Base-by-base conservation (phyloP, 768 basidiomycete genomes). In the Russula earlei region DNA sequence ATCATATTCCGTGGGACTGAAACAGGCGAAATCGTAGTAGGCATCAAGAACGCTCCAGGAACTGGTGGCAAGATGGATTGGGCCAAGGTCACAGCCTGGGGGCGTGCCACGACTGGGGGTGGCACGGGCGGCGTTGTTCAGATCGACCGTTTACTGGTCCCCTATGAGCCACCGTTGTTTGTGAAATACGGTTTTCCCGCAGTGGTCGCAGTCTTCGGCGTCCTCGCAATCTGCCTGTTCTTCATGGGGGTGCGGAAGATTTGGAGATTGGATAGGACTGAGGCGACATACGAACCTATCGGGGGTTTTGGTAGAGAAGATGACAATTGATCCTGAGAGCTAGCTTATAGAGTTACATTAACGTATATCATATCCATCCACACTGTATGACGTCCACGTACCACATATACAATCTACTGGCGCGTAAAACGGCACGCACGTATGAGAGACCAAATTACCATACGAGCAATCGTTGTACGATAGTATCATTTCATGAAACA, bases 91-190 rank as follows among this genome's bases (percentile, higher is more conserved):
- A 67, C 84, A 25, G 74, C 79, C 44, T 87, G 84, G 83, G 90
- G 88, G 38, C 82, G 88, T 43, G 82, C 85, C 43, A 87, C 87
- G 31, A 81, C 80, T 8, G 81, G 80, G 11, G 74, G 76, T 12
- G 82, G 86, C 34, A 83, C 80, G 0, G 95, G 94, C 0, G 95
- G 95, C 4, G 91, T 97, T 37, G 78, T 97, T 56, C 79, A 85
- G 69, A 87, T 98, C 56, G 90, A 96, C 72, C 75, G 77, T 40
- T 75, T 97, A 12, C 72, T 99, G 52, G 65, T 83, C 22, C 96
- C 96, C 33, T 98, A 92, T 67, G 73, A 84, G 55, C 91, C 95
- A 3, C 77, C 84, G 4, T 91, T 89, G 90, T 92, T 85, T 82
- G 72, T 80, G 36, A 74, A 81, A 64, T 92, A 84, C 64, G 87